Evolutionary conservation across 495 filamentous ascomycete species (phyloP), one percentile per base, ranked within the genome.

Genomic region (Hypoxylon crocopeplum): DNA sequence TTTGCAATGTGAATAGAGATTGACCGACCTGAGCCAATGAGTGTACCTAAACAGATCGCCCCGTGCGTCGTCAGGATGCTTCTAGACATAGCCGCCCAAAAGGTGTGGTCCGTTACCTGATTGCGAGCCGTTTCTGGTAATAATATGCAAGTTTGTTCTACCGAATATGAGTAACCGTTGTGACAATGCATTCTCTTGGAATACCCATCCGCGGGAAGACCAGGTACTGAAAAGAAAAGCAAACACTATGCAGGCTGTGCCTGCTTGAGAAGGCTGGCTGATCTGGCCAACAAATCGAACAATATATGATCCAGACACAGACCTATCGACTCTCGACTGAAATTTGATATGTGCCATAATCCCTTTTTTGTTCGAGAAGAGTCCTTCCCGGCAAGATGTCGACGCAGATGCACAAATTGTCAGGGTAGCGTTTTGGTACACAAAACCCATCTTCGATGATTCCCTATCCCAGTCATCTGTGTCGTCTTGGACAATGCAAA

Each of bases 401-500:
- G 60, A 57, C 25, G 47, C 42, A 6, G 49, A 32, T 12, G 54
- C 44, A 33, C 47, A 58, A 15, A 64, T 48, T 5, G 54, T 64
- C 10, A 64, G 0, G 5, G 32, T 22, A 5, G 60, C 48, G 21
- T 39, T 51, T 13, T 41, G 41, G 60, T 47, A 64, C n/a, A 64
- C 45, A 6, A 39, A 8, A 16, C 37, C 45, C 48, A 64, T 59
- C 25, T 17, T 34, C 22, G 49, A 21, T 2, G 47, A 44, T 11
- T 59, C 60, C 29, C 38, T 58, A 13, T 53, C 55, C 60, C 54
- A 64, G 25, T 64, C 60, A 2, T 49, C 17, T 10, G 20, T 16
- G 16, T 59, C 48, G 7, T 52, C 54, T 24, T 64, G 60, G 2
- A 64, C 36, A 11, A 64, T 64, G 19, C 60, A 64, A 3, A 64